Evolutionary conservation across 495 filamentous ascomycete genomes (phyloP).

Genomic region (Talaromyces trachyspermus): DNA sequence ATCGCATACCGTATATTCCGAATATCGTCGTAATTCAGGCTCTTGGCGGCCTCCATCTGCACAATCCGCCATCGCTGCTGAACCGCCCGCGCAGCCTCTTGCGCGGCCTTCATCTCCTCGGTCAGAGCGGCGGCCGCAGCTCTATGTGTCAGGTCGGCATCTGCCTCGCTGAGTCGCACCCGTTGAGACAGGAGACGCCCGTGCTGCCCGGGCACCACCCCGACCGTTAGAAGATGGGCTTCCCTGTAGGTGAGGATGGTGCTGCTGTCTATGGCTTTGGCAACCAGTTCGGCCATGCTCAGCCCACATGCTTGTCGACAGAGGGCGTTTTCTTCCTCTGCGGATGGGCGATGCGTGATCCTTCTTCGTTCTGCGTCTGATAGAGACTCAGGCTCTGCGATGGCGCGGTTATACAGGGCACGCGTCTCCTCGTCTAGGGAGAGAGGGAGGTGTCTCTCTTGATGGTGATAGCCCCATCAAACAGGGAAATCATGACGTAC

Average conservation of each 20-base stretch:
- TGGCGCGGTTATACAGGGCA: slow-evolving; percentile 12
- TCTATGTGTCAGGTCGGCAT: slow-evolving; percentile 8
- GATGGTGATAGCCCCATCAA: no score
- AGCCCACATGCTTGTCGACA: slow-evolving; percentile 10
- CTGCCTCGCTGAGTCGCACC: slow-evolving; percentile 3
- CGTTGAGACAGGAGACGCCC: slow-evolving; percentile 1
- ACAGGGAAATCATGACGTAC: no score
- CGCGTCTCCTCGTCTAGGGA: slow-evolving; percentile 6
- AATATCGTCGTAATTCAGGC: slow-evolving; percentile 7
- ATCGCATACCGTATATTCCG: slow-evolving; percentile 10
- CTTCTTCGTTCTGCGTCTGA: slow-evolving; percentile 11
- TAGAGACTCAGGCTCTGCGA: slow-evolving; percentile 8
- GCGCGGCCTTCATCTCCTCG: slow-evolving; percentile 6
- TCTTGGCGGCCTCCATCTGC: background rate
- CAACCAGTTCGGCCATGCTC: slow-evolving; percentile 8
- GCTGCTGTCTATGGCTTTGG: slow-evolving; percentile 11
- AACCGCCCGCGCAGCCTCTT: slow-evolving; percentile 1
- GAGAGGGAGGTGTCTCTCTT: background rate
- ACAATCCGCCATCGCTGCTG: background rate
- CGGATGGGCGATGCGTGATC: slow-evolving; percentile 8
- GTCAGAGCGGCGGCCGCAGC: slow-evolving; percentile 9
- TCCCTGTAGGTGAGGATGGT: slow-evolving; percentile 4
- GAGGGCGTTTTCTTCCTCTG: slow-evolving; percentile 8
- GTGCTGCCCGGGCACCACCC: slow-evolving; percentile 4
- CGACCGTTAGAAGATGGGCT: slow-evolving; percentile 3